These are phyloP conservation scores for Heterobasidion irregulare DNA, from an alignment of 1,284 basidiomycete genomes.

Conservation along the genomic window DNA sequence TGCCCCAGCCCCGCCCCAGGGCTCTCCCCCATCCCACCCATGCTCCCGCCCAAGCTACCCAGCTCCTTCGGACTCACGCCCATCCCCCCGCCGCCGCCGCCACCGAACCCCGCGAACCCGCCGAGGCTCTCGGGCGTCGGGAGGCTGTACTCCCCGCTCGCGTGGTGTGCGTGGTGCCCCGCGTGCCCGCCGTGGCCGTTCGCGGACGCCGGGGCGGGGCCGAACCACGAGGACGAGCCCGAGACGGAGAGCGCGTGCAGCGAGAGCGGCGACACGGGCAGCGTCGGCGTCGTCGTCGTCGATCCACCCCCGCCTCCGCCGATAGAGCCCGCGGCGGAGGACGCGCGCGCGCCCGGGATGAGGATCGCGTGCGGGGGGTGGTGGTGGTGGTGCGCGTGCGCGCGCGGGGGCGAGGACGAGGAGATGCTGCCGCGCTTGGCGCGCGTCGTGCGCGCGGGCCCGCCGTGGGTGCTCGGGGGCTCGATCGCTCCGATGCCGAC, in stretches of 20 bases:
- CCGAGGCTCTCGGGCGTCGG: slow-evolving; percentile 32
- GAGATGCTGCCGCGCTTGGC: slow-evolving; percentile 40
- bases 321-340: slow-evolving; percentile 14
- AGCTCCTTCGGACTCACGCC: slow-evolving; percentile 27
- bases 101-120: slow-evolving; percentile 9
- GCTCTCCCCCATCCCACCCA: slow-evolving; percentile 9
- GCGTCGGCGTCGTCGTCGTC: slow-evolving; percentile 8
- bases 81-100: slow-evolving; percentile 11
- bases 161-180: slow-evolving; percentile 3
- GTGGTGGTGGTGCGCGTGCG: slow-evolving; percentile 14
- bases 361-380: slow-evolving; percentile 40
- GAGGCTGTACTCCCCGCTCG: slow-evolving; percentile 17
- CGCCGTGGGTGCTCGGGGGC: slow-evolving; percentile 26
- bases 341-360: slow-evolving; percentile 31
- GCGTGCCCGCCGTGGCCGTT: neutral
- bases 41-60: slow-evolving; percentile 5
- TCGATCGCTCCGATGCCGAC: slow-evolving; percentile 2
- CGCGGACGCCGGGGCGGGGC: neutral
- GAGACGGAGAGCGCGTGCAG: slow-evolving; percentile 16
- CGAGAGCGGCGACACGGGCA: slow-evolving; percentile 21
- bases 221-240: slow-evolving; percentile 2
- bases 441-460: slow-evolving; percentile 25
- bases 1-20: too few species aligned
- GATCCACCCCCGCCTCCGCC: slow-evolving; percentile 9
- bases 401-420: slow-evolving; percentile 33